Conservation (phyloP, 495 filamentous ascomycete genomes). For the Lophium mytilinum region DNA sequence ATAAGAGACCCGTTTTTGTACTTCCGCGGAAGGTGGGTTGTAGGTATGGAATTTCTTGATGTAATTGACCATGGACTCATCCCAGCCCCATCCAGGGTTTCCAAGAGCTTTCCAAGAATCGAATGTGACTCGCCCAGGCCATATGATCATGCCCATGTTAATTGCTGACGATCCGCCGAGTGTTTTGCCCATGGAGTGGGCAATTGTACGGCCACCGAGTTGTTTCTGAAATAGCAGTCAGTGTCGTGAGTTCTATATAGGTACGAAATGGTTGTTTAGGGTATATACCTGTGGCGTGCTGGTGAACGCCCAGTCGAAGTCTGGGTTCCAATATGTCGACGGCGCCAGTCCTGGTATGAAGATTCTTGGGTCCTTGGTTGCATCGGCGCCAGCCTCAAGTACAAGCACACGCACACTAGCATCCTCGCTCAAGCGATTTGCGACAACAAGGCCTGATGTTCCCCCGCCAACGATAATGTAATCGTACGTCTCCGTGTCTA, state of each 20-base stretch:
- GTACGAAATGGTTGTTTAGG: background rate
- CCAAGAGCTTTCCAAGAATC: constrained; percentile 15
- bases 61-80: constrained; percentile 6
- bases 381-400: background rate
- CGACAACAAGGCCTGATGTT: constrained; percentile 1
- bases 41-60: constrained; percentile 7
- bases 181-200: no score
- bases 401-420: background rate
- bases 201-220: background rate
- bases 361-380: background rate
- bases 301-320: background rate
- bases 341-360: background rate
- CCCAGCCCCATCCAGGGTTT: constrained; percentile 21
- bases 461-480: constrained; percentile 4
- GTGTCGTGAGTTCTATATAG: background rate
- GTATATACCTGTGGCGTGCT: background rate
- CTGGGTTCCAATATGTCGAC: background rate
- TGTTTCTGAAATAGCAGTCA: background rate
- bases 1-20: background rate
- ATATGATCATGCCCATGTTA: background rate
- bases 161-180: background rate
- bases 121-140: background rate
- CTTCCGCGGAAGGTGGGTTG: background rate
- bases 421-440: background rate
- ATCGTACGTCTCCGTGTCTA: background rate